Evolutionary conservation across 1,284 basidiomycete species (phyloP).

Genomic region (Inonotus obliquus): DNA sequence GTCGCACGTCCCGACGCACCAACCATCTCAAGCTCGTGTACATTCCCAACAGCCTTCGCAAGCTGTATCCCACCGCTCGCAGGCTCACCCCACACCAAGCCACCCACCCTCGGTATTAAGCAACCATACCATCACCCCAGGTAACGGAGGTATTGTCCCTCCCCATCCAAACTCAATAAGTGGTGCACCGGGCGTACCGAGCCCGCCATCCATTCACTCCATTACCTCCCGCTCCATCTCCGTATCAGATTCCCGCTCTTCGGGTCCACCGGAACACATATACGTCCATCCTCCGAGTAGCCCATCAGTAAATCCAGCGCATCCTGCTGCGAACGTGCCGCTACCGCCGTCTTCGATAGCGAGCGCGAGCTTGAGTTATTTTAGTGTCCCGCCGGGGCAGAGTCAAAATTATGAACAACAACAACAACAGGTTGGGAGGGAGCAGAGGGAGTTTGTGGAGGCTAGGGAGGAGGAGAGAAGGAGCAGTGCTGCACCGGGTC

Average conservation of each 20-base stretch:
- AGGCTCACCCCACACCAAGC: not conserved
- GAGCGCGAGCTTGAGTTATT: constrained; percentile 6
- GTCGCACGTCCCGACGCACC: not conserved
- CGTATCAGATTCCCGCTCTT: not conserved
- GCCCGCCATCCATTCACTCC: constrained; percentile 1
- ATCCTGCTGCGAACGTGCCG: not conserved
- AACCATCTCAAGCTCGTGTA: not conserved
- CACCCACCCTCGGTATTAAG: not conserved
- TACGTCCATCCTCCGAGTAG: constrained; percentile 11
- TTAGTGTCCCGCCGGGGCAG: not conserved
- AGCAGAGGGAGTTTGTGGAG: not conserved
- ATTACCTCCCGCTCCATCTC: constrained; percentile 5
- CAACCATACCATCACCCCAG: not conserved
- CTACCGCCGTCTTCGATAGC: constrained; percentile 6
- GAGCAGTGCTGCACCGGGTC: not conserved
- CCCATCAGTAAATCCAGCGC: not conserved
- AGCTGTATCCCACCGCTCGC: not conserved
- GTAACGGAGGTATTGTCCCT: not conserved
- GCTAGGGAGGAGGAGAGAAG: not conserved
- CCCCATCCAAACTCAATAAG: not conserved
- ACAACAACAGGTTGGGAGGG: not conserved
- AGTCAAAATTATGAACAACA: not conserved
- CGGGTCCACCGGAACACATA: constrained; percentile 9
- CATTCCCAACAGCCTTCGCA: not conserved
- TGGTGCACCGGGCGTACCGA: not conserved